Conservation (phyloP, 2,329 filamentous ascomycete genomes). For the Fusarium sp. region DNA sequence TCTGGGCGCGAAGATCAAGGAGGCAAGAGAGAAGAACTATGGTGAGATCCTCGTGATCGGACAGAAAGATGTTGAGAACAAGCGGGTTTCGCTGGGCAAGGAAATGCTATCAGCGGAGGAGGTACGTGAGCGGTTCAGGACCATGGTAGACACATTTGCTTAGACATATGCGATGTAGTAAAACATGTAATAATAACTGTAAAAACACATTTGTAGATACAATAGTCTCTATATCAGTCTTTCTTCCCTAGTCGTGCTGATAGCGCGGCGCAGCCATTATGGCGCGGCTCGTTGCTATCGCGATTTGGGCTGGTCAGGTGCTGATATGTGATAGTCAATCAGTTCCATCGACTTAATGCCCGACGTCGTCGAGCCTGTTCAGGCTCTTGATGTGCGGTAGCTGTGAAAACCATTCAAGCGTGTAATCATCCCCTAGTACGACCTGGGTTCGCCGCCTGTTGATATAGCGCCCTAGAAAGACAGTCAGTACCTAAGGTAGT, state of each 20-base stretch:
- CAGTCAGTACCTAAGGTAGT: slow-evolving; percentile 15
- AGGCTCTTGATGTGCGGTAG: not conserved
- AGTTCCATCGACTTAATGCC: not conserved
- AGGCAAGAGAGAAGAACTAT: slow-evolving; percentile 79
- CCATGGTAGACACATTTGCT: slow-evolving; percentile 61
- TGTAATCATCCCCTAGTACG: slow-evolving; percentile 31
- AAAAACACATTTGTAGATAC: slow-evolving; percentile 14
- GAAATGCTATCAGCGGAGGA: slow-evolving; percentile 58
- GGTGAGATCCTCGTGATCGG: slow-evolving; percentile 81
- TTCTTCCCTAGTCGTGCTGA: slow-evolving; percentile 9
- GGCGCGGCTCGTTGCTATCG: slow-evolving; percentile 10
- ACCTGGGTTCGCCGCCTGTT: slow-evolving; percentile 30
- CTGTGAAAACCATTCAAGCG: not conserved
- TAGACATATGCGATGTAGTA: slow-evolving; percentile 46
- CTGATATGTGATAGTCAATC: not conserved
- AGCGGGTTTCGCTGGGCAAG: slow-evolving; percentile 61
- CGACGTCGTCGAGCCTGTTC: not conserved
- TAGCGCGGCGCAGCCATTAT: slow-evolving; percentile 8
- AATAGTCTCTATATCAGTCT: slow-evolving; percentile 7
- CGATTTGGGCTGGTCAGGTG: not conserved
- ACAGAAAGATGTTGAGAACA: slow-evolving; percentile 68
- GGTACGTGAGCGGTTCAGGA: slow-evolving; percentile 58
- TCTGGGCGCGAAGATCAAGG: slow-evolving; percentile 75
- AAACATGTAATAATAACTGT: slow-evolving; percentile 6
- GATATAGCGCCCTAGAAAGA: slow-evolving; percentile 34